phyloP scores from a whole-genome alignment of 495 filamentous ascomycete genomes.

The Penicillium canariense region DNA sequence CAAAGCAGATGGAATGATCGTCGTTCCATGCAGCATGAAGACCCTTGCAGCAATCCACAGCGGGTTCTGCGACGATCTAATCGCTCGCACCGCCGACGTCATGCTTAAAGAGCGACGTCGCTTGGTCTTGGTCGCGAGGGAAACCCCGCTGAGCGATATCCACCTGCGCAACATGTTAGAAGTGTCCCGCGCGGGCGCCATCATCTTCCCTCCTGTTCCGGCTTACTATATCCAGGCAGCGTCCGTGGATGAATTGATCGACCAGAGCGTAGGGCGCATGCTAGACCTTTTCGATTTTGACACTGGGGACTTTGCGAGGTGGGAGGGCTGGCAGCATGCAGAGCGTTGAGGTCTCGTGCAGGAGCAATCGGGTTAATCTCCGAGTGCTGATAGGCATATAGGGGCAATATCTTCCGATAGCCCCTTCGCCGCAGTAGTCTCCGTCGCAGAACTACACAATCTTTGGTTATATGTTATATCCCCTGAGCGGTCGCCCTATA shows the following conservation, averaged over 20 bases:
- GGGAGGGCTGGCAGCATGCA: slow-evolving; percentile 37
- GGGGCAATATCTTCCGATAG: too few species aligned
- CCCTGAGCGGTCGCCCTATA: slow-evolving; percentile 1
- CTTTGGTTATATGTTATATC: too few species aligned
- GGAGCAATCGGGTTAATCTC: not conserved
- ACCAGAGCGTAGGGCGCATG: slow-evolving; percentile 46
- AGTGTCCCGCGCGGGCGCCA: slow-evolving; percentile 33
- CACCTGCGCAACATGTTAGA: slow-evolving; percentile 47
- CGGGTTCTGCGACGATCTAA: slow-evolving; percentile 39
- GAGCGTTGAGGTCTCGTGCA: not conserved
- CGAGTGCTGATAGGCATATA: not conserved
- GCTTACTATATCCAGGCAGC: slow-evolving; percentile 40
- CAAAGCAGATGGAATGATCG: slow-evolving; percentile 37
- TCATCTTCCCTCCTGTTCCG: slow-evolving; percentile 46
- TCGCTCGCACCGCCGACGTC: slow-evolving; percentile 45
- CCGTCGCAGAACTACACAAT: too few species aligned
- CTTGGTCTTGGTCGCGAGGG: slow-evolving; percentile 42
- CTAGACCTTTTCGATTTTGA: slow-evolving; percentile 47
- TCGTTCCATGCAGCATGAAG: slow-evolving; percentile 44
- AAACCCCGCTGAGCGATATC: slow-evolving; percentile 47
- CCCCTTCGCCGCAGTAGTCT: too few species aligned
- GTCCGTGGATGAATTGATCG: slow-evolving; percentile 37
- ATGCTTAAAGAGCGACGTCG: slow-evolving; percentile 44
- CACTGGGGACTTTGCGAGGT: slow-evolving; percentile 40
- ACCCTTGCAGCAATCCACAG: slow-evolving; percentile 32